A percentile compares a stretch with the other conserved stretches of the same genome.
These are phyloP conservation scores for Trichoderma gracile DNA, from an alignment of 2,329 filamentous ascomycete genomes.

Conservation along the genomic window DNA sequence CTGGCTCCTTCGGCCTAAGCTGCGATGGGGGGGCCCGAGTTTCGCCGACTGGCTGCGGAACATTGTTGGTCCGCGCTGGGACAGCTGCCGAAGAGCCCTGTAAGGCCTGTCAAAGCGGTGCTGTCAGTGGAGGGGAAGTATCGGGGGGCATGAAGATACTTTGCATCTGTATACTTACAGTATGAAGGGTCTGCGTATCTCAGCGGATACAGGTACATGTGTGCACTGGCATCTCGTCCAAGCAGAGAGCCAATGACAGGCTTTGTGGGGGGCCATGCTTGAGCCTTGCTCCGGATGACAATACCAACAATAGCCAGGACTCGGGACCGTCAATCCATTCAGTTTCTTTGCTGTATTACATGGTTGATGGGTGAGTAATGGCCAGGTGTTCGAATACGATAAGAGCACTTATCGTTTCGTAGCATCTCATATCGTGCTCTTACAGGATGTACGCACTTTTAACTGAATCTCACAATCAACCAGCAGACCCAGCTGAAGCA, in stretches of 20 bases:
- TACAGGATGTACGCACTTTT: no score
- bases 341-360: neutral
- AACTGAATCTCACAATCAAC: no score
- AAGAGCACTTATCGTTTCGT: no score
- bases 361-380: no score
- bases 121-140: neutral
- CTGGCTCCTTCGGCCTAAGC: constrained; percentile 22
- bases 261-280: neutral
- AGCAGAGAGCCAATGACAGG: neutral
- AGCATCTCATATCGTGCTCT: no score
- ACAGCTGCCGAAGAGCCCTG: constrained; percentile 18
- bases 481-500: no score
- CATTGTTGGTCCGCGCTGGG: constrained; percentile 3
- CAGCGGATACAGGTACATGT: neutral
- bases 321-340: neutral
- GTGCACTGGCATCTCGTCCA: no score
- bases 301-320: constrained; percentile 4
- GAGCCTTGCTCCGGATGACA: neutral
- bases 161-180: neutral
- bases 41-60: constrained; percentile 29
- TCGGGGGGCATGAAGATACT: neutral
- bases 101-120: neutral
- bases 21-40: constrained; percentile 27
- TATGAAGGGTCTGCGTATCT: no score
- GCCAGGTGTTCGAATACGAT: no score